phyloP scores from a whole-genome alignment of 2,329 filamentous ascomycete species.

The Sclerotiophoma versabilis region DNA sequence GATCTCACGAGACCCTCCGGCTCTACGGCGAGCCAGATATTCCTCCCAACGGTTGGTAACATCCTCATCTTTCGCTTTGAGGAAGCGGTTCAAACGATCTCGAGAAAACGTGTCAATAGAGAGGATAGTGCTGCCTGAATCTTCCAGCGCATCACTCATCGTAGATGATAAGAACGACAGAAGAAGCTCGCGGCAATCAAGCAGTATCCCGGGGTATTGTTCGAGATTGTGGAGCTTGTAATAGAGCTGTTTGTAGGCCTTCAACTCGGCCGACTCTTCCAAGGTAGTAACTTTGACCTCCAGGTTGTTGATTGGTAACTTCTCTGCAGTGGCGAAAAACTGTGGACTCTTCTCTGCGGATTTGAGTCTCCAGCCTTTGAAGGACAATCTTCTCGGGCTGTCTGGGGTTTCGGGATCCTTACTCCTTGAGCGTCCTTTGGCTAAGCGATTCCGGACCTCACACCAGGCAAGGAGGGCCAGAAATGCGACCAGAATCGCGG shows the following conservation, averaged over 20 bases:
- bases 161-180: slow-evolving; percentile 48
- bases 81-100: slow-evolving; percentile 34
- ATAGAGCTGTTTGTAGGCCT: slow-evolving; percentile 47
- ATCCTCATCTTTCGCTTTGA: slow-evolving; percentile 41
- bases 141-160: slow-evolving; percentile 27
- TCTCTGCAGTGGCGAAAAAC: not conserved
- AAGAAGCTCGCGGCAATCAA: slow-evolving; percentile 44
- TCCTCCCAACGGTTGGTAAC: slow-evolving; percentile 44
- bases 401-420: slow-evolving; percentile 26
- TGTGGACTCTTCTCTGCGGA: not conserved
- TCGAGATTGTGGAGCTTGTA: slow-evolving; percentile 54
- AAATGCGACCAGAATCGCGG: slow-evolving; percentile 28
- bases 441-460: slow-evolving; percentile 22
- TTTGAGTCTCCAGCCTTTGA: slow-evolving; percentile 9
- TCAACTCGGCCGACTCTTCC: slow-evolving; percentile 10
- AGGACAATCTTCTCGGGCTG: slow-evolving; percentile 18
- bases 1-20: slow-evolving; percentile 47
- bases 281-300: not conserved
- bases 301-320: not conserved
- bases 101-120: slow-evolving; percentile 42
- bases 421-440: slow-evolving; percentile 21
- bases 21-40: slow-evolving; percentile 46
- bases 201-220: slow-evolving; percentile 44
- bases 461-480: slow-evolving; percentile 28
- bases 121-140: slow-evolving; percentile 36